These are phyloP conservation scores for Boechera divaricarpa DNA, from an alignment of 345 rosid genomes.

Conservation along the genomic window DNA sequence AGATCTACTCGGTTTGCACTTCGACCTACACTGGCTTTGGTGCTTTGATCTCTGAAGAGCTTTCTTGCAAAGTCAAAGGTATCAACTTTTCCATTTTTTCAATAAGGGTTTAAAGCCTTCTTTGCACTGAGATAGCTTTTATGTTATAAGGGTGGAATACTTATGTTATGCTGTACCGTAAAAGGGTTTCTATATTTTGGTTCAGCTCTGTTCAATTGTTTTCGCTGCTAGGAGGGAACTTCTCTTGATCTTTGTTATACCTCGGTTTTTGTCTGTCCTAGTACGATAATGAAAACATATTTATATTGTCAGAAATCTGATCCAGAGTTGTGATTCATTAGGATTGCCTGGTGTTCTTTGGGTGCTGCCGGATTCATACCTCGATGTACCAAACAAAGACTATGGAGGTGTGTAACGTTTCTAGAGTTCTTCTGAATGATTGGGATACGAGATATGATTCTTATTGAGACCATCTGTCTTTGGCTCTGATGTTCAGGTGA, in stretches of 20 bases:
- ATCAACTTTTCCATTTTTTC: constrained; percentile 12
- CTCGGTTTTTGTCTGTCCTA: not conserved
- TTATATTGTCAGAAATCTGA: not conserved
- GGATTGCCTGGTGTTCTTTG: constrained; percentile 90
- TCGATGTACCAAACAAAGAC: constrained; percentile 95
- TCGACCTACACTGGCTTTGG: constrained; percentile 94
- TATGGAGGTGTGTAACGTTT: constrained; percentile 75
- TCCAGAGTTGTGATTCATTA: constrained; percentile 40
- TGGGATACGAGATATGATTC: not conserved
- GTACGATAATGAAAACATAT: not conserved
- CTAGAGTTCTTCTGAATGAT: not conserved
- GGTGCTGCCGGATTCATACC: constrained; percentile 96
- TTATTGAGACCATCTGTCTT: not conserved
- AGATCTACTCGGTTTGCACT: constrained; percentile 89
- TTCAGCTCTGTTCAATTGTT: too few relatives aligned
- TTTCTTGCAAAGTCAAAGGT: constrained; percentile 94
- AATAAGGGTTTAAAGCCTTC: constrained; percentile 13
- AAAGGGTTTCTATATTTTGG: too few relatives aligned
- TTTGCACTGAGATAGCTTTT: not conserved
- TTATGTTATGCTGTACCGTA: too few relatives aligned
- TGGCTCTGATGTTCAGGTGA: constrained; percentile 61
- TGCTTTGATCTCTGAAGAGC: constrained; percentile 92
- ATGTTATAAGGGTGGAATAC: too few relatives aligned
- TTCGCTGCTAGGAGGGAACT: too few relatives aligned
- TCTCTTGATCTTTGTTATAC: not conserved